Percentiles rank a stretch among this genome's conserved stretches.
Evolutionary conservation across 345 rosid genomes (phyloP).

Genomic region (Lumnitzera littorea): DNA sequence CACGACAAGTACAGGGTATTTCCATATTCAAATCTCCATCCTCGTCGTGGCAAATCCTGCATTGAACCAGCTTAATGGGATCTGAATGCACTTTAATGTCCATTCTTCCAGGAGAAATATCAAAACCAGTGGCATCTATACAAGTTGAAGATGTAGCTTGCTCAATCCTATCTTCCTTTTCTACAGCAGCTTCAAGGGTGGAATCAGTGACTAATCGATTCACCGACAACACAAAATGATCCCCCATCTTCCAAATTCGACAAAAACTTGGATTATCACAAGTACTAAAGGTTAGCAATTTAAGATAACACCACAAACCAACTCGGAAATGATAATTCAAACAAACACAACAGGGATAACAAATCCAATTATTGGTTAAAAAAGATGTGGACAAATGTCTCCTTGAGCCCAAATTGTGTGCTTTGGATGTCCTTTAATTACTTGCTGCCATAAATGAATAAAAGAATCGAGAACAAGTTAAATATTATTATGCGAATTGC

Average conservation of each 20-base stretch:
- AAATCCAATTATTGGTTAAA: background rate
- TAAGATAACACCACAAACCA: background rate
- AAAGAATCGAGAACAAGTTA: too few relatives aligned
- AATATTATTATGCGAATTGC: too few relatives aligned
- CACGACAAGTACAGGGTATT: constrained; percentile 71
- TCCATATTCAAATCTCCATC: constrained; percentile 70
- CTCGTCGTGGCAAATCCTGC: constrained; percentile 94
- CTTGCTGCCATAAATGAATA: too few relatives aligned
- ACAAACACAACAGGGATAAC: constrained; percentile 1
- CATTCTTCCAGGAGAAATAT: constrained; percentile 20
- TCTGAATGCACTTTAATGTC: constrained; percentile 27
- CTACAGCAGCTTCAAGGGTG: constrained; percentile 32
- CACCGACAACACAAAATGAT: constrained; percentile 60
- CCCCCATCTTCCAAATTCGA: constrained; percentile 51
- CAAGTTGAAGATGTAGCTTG: constrained; percentile 11
- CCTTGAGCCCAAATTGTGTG: too few relatives aligned
- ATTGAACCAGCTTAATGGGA: constrained; percentile 37
- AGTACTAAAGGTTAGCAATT: background rate
- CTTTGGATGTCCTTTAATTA: too few relatives aligned
- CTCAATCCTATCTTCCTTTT: constrained; percentile 15
- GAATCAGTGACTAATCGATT: constrained; percentile 48
- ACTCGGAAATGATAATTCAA: background rate
- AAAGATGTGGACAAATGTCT: background rate
- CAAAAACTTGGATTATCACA: constrained; percentile 1
- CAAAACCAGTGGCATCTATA: constrained; percentile 11